Percentiles rank a stretch among this genome's conserved stretches.
Conservation (phyloP, 2,329 filamentous ascomycete species). For the Beauveria brongniartii region DNA sequence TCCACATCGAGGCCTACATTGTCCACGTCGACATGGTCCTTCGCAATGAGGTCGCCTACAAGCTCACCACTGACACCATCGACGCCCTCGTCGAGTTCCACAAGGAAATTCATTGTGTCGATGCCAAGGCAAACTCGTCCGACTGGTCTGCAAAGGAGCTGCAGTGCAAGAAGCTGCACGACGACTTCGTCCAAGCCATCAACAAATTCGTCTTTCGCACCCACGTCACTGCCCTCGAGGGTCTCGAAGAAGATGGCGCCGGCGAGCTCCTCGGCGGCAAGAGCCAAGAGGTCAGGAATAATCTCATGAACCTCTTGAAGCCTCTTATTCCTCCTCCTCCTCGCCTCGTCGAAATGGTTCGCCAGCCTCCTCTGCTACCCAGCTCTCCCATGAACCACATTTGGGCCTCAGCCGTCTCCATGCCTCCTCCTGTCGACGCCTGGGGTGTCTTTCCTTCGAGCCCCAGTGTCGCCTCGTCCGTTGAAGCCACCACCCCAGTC, state of each 20-base stretch:
- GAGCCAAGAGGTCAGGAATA: conserved; percentile 87
- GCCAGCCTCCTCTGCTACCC: conserved; percentile 75
- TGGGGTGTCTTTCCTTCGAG: conserved; percentile 92
- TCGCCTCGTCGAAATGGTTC: conserved; percentile 80
- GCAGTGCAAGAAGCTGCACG: conserved; percentile 94
- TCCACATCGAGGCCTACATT: conserved; percentile 94
- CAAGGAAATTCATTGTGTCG: conserved; percentile 87
- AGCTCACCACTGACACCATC: conserved; percentile 91
- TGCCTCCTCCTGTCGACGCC: conserved; percentile 67
- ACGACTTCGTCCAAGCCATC: conserved; percentile 90
- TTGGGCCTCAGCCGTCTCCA: conserved; percentile 62
- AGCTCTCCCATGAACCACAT: conserved; percentile 71
- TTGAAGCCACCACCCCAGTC: conserved; percentile 61
- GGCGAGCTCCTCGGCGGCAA: conserved; percentile 88
- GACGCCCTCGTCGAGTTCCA: conserved; percentile 90
- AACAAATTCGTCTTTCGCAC: conserved; percentile 97
- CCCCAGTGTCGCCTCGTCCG: conserved; percentile 67
- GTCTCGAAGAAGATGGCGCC: conserved; percentile 90
- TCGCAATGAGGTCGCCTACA: conserved; percentile 95
- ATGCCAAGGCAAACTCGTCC: conserved; percentile 82
- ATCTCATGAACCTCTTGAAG: conserved; percentile 77
- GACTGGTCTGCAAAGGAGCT: conserved; percentile 95
- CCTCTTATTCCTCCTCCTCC: conserved; percentile 76
- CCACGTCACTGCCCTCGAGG: conserved; percentile 80
- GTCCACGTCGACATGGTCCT: conserved; percentile 99